Evolutionary conservation across 768 basidiomycete species (phyloP), one percentile per base, ranked within the genome.

Genomic region (Coprinellus micaceus): DNA sequence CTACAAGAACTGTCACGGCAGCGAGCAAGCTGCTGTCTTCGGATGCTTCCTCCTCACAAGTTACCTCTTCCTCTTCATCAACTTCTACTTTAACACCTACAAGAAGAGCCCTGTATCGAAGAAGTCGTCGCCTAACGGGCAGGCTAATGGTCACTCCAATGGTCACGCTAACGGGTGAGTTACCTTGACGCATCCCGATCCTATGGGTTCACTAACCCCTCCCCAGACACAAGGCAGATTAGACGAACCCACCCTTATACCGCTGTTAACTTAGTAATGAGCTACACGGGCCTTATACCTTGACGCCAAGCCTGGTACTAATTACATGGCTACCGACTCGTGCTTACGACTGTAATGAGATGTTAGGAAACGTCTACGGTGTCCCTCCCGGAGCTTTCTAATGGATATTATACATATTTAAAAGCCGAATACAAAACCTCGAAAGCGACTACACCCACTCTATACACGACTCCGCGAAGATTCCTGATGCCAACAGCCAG

Each of bases 61-160:
- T 65, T 98, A 98, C 74, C 85, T 99, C 53, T 82, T 86, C 64
- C 83, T 99, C 57, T 98, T 99, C 80, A 92, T 98, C 80, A 91
- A 93, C 71, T 94, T 94, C 74, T 94, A 94, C 74, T 80, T 92
- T 66, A 83, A 87, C 69, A 91, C 89, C 26, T 91, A 91, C 77
- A 85, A 85, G 76, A 86, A 85, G 68, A 33, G 33, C 13, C 81
- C 86, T 30, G 68, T 63, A 62, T 58, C 70, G 9, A 80, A 80
- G 57, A 83, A 82, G 67, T 73, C 73, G 30, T 61, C 67, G 52
- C 66, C 72, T 9, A 79, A 80, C 48, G 81, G 81, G 52, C 66
- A 73, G 39, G 77, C 76, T 41, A 72, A 71, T 56, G 67, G 69
- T 28, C 64, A 73, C 37, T 64, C 67, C 2, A 75, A 77, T 53